Conservation (phyloP, 768 basidiomycete species). For the Leccinum fibrillosum region DNA sequence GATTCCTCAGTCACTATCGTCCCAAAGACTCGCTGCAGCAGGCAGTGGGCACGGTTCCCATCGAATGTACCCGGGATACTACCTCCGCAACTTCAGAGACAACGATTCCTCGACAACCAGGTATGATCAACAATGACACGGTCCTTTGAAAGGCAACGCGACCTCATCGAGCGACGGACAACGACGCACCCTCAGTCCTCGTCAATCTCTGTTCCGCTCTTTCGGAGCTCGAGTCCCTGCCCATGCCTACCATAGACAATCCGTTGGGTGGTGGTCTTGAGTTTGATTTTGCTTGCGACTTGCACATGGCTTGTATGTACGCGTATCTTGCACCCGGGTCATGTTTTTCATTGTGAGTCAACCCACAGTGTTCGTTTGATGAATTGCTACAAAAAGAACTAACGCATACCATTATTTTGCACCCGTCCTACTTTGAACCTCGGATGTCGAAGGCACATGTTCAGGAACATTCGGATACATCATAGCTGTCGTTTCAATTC, state of each 20-base stretch:
- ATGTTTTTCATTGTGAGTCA: conserved; percentile 74
- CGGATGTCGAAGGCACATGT: conserved; percentile 96
- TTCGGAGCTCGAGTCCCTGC: conserved; percentile 71
- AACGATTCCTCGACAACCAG: too few species aligned
- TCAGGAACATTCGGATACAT: conserved; percentile 94
- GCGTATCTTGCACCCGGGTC: background rate
- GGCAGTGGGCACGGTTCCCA: too few species aligned
- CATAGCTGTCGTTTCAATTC: conserved; percentile 86
- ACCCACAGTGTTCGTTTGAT: background rate
- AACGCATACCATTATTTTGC: conserved; percentile 92
- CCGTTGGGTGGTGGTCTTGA: conserved; percentile 22
- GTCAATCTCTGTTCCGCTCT: conserved; percentile 68
- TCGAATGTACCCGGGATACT: too few species aligned
- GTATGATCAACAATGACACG: too few species aligned
- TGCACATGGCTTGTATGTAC: too few species aligned
- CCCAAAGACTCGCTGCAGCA: too few species aligned
- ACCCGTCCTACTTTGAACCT: conserved; percentile 99
- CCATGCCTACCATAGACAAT: conserved; percentile 90
- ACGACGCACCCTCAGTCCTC: conserved; percentile 69
- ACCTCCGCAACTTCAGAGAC: too few species aligned
- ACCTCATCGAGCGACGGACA: conserved; percentile 58
- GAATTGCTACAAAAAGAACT: conserved; percentile 73
- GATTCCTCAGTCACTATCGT: too few species aligned
- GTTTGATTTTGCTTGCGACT: too few species aligned
- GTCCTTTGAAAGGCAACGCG: conserved; percentile 23